Evolutionary conservation across 306 rosid species (phyloP).

Genomic region (Argentina anserina): DNA sequence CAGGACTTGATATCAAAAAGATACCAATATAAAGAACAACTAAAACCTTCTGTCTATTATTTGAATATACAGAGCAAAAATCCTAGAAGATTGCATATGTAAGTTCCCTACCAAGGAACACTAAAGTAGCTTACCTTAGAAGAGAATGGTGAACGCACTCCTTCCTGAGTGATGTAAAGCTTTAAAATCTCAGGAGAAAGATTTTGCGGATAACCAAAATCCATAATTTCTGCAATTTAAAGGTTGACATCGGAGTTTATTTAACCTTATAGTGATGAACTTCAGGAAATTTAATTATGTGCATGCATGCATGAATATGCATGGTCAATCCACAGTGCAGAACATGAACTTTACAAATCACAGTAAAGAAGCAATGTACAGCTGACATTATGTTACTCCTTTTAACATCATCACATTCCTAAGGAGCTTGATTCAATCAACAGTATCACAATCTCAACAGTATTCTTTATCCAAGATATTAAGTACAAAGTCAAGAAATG

Average conservation of each 20-base stretch:
- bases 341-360: background rate
- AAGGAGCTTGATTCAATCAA: background rate
- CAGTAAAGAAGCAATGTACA: background rate
- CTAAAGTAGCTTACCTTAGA: conserved; percentile 66
- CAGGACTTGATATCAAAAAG: conserved; percentile 3
- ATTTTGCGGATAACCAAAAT: conserved; percentile 97
- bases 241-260: conserved; percentile 9
- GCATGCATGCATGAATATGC: background rate
- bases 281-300: background rate
- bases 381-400: background rate
- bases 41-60: background rate
- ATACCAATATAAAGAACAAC: conserved; percentile 1
- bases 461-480: background rate
- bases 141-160: conserved; percentile 96
- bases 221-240: conserved; percentile 84
- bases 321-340: background rate
- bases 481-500: background rate
- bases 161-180: conserved; percentile 96
- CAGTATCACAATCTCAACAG: background rate
- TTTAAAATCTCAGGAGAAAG: conserved; percentile 96
- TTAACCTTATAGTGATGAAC: background rate
- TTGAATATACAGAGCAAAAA: background rate
- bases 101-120: background rate
- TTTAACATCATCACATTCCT: background rate
- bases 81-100: background rate